A percentile compares a stretch with the other conserved stretches of the same genome.
These are phyloP conservation scores for Gilbertella persicaria DNA, from an alignment of 371 early-diverging fungal genomes.

Conservation along the genomic window DNA sequence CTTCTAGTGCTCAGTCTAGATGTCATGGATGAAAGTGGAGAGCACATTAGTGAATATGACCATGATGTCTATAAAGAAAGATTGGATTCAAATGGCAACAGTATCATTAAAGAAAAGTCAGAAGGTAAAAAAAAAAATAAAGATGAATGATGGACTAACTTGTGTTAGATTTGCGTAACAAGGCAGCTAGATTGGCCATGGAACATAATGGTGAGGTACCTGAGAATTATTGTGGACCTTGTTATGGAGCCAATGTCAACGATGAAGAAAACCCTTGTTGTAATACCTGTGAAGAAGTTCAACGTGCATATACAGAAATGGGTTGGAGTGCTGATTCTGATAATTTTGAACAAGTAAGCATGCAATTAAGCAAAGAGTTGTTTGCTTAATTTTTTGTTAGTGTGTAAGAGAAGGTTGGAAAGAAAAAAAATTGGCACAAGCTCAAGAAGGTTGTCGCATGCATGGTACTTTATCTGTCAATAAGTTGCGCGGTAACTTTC, in stretches of 20 bases:
- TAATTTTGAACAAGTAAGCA: constrained; percentile 69
- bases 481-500: constrained; percentile 90
- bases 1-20: constrained; percentile 79
- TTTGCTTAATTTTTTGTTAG: constrained; percentile 23
- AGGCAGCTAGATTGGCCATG: constrained; percentile 15
- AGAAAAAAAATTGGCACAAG: constrained; percentile 71
- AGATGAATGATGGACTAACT: not conserved
- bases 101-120: constrained; percentile 58
- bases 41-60: constrained; percentile 79
- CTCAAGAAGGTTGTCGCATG: constrained; percentile 88
- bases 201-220: constrained; percentile 6
- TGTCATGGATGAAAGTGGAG: constrained; percentile 90
- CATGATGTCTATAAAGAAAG: constrained; percentile 84
- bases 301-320: constrained; percentile 71
- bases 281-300: constrained; percentile 92
- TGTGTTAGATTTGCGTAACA: constrained; percentile 22
- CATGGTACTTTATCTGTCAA: constrained; percentile 83
- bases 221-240: constrained; percentile 80
- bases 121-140: constrained; percentile 32
- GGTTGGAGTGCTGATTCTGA: constrained; percentile 85
- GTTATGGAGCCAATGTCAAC: constrained; percentile 79
- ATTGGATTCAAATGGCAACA: constrained; percentile 68
- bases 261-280: constrained; percentile 70
- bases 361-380: not conserved
- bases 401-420: constrained; percentile 86